Evolutionary conservation across 257 asterid genomes (phyloP).

Genomic region (Parsonsia alboflavescens): DNA sequence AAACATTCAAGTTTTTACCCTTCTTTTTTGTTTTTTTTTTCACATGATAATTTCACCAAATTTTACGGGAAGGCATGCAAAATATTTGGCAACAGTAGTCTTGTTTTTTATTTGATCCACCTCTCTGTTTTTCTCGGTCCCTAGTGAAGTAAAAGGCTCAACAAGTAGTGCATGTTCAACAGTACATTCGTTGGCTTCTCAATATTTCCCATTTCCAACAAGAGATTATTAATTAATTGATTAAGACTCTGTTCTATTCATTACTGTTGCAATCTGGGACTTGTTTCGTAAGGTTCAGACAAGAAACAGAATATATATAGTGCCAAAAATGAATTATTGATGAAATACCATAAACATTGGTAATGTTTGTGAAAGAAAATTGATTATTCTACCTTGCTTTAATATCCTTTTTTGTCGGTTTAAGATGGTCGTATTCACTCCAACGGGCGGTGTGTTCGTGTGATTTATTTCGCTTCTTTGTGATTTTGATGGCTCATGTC

Average conservation of each 20-base stretch:
- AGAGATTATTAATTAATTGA: not conserved
- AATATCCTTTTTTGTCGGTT: constrained; percentile 5
- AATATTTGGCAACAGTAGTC: no score
- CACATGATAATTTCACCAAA: no score
- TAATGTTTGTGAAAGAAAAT: not conserved
- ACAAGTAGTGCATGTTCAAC: not conserved
- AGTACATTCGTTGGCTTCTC: not conserved
- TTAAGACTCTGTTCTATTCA: not conserved
- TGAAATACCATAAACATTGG: not conserved
- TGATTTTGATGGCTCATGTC: no score
- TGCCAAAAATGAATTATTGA: constrained; percentile 2
- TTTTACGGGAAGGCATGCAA: no score
- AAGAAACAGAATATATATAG: not conserved
- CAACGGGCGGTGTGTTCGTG: no score
- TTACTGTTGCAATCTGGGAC: not conserved
- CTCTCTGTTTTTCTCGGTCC: not conserved
- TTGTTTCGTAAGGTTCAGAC: not conserved
- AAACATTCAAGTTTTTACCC: no score
- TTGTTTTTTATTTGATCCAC: not conserved
- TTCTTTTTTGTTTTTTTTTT: no score
- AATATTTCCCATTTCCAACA: not conserved
- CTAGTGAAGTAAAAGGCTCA: not conserved
- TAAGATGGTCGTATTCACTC: constrained; percentile 6
- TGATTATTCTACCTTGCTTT: not conserved
- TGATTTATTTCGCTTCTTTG: no score